Evolutionary conservation across 2,329 filamentous ascomycete genomes (phyloP).

Genomic region (Nigrospora oryzae): DNA sequence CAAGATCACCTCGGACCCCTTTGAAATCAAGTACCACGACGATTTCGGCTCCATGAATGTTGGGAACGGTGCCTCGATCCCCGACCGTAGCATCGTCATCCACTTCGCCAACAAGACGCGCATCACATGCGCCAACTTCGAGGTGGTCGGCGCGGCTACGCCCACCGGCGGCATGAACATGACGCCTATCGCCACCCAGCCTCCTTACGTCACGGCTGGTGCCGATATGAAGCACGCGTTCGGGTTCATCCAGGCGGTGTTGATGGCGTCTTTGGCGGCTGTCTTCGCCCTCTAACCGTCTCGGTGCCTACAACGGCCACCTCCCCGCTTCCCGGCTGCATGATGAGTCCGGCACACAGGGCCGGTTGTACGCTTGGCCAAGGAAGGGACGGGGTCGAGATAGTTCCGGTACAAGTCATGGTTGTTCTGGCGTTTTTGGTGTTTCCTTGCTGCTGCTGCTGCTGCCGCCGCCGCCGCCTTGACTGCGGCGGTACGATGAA

Average conservation of each 20-base stretch:
- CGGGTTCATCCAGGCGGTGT: not conserved
- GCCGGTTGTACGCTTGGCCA: no score
- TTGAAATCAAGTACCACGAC: conserved; percentile 43
- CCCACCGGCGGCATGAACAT: not conserved
- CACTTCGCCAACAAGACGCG: conserved; percentile 58
- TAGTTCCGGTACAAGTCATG: no score
- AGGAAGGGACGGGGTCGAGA: no score
- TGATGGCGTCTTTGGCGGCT: not conserved
- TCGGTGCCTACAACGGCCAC: no score
- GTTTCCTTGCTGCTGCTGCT: no score
- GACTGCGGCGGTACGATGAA: no score
- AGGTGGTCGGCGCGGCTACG: not conserved
- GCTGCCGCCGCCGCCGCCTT: no score
- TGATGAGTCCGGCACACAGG: no score
- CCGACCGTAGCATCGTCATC: conserved; percentile 55
- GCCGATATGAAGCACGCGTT: not conserved
- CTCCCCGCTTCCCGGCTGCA: no score
- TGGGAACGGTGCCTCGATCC: conserved; percentile 49
- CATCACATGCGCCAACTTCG: conserved; percentile 57
- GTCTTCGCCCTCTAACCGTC: not conserved
- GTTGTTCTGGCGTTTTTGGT: no score
- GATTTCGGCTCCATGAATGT: conserved; percentile 45
- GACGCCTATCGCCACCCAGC: not conserved
- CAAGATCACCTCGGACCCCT: conserved; percentile 43
- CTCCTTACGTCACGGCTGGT: not conserved